Evolutionary conservation across 306 rosid genomes (phyloP).

Genomic region (Medicago ruthenica): DNA sequence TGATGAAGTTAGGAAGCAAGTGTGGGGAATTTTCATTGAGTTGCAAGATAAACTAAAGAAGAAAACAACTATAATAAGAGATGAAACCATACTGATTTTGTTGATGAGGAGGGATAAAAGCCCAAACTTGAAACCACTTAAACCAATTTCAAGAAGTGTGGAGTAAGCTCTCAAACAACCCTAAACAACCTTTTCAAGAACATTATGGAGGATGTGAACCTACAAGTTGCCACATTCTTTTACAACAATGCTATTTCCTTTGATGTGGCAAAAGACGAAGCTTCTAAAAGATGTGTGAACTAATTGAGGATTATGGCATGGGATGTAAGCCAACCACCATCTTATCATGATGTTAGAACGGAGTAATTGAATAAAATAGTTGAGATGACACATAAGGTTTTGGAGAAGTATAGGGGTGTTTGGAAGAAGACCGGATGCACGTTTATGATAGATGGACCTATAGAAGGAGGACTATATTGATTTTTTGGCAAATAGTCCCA

Average conservation of each 20-base stretch:
- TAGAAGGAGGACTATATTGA: too few relatives aligned
- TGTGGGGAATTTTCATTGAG: background rate
- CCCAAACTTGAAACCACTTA: background rate
- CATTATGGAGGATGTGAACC: background rate
- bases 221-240: background rate
- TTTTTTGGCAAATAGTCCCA: too few relatives aligned
- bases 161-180: background rate
- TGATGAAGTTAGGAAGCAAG: background rate
- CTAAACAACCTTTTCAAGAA: background rate
- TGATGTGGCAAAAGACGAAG: background rate
- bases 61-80: background rate
- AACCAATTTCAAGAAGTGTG: background rate
- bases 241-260: conserved; percentile 3
- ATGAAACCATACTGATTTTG: background rate
- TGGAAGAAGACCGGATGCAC: background rate
- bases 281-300: background rate
- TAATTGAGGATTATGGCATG: background rate
- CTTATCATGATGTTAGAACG: background rate
- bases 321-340: background rate
- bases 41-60: background rate
- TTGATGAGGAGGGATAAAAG: background rate
- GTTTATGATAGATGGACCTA: too few relatives aligned
- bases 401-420: background rate
- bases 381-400: background rate
- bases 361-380: background rate